These are phyloP conservation scores for Orbilia quercus DNA, from an alignment of 2,329 filamentous ascomycete genomes.

Conservation along the genomic window DNA sequence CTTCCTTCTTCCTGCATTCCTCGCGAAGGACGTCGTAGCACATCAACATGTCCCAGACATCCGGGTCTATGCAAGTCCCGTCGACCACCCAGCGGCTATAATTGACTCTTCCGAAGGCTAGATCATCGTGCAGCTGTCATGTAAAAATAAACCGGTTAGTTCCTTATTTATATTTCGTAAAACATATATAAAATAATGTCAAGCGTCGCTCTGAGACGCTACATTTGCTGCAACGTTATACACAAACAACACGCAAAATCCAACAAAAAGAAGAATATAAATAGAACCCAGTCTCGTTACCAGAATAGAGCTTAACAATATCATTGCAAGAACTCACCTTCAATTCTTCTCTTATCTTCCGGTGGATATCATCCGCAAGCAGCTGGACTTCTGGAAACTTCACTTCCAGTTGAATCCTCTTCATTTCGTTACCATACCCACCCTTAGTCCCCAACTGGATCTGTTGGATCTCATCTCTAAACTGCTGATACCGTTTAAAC, in stretches of 20 bases:
- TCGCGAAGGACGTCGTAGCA: not conserved
- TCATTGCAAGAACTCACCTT: too few species aligned
- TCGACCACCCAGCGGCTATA: conserved; percentile 28
- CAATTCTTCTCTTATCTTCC: not conserved
- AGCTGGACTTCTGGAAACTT: conserved; percentile 20
- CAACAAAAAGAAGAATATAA: conserved; percentile 47
- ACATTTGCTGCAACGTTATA: conserved; percentile 16
- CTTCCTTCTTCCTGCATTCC: not conserved
- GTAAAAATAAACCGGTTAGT: not conserved
- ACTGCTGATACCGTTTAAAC: not conserved
- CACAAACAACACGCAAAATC: conserved; percentile 42
- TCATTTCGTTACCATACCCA: not conserved
- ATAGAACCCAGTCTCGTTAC: too few species aligned
- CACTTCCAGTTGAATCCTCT: conserved; percentile 4
- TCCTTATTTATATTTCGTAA: too few species aligned
- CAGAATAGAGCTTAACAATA: too few species aligned
- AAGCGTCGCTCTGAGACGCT: too few species aligned
- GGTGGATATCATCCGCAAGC: conserved; percentile 2
- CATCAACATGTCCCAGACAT: conserved; percentile 48
- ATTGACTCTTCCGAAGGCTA: not conserved
- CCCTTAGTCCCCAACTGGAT: too few species aligned
- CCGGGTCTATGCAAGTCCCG: conserved; percentile 13
- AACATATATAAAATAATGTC: too few species aligned
- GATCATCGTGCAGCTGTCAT: conserved; percentile 26
- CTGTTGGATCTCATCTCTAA: not conserved